Evolutionary conservation across 495 filamentous ascomycete genomes (phyloP), one percentile per base, ranked within the genome.

Genomic region (Penicillium manginii): DNA sequence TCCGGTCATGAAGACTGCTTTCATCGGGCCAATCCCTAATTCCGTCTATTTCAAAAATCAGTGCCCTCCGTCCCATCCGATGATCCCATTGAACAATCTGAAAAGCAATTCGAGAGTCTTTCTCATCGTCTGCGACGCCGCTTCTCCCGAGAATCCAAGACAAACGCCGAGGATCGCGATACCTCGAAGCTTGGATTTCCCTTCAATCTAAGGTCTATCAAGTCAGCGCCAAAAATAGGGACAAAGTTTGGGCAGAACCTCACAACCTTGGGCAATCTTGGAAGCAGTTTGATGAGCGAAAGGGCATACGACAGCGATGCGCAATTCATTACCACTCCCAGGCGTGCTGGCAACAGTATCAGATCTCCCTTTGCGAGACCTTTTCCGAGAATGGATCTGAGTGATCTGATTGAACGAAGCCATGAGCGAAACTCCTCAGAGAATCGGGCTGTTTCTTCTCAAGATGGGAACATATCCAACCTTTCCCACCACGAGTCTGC

Each of bases 281-380:
- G 67, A 22, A 69, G 72, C 55, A 77, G 76, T 52, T 52, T 78
- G 60, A 69, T 74, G 66, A 81, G 73, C 35, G 75, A 74, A 39
- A 65, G 67, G 57, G 73, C 70, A 8, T 81, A 81, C 47, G 78
- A 81, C 53, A 80, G 77, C 40, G 78, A 81, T 64, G 78, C 78
- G 2, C 73, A 74, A 46, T 73, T 50, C 39, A 70, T 81, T 14
- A 47, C 63, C 9, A 77, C 69, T 15, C 75, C 76, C 17, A 63
- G 56, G 10, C 67, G 67, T 14, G 35, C 14, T 26, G 55, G 54
- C 4, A 51, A 54, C 12, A 39, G 61, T 5, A 47, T 8, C 6
- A 43, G 32, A 33, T 61, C 55, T 9, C 57, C 58, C 2, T 48
- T 48, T 14, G 40, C 37, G 37, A 60, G 52, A 37, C 33, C 40